Percentiles rank a stretch among this genome's conserved stretches.
phyloP scores from a whole-genome alignment of 1,139 yeast species.

The Yamadazyma aaseri region DNA sequence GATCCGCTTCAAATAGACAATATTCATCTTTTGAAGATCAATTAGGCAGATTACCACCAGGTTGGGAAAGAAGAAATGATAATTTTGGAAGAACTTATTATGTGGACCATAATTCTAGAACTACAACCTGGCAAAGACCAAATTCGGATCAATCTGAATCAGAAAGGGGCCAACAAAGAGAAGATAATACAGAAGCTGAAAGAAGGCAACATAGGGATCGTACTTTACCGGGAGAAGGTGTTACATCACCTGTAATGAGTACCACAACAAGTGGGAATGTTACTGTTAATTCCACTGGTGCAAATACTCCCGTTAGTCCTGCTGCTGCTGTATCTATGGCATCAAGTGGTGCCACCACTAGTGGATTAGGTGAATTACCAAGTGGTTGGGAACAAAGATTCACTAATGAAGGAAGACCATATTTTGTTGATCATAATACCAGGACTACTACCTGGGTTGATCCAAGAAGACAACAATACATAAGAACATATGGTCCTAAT shows the following conservation, averaged over 20 bases:
- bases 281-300: constrained; percentile 46
- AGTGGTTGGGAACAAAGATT: constrained; percentile 99
- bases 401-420: constrained; percentile 97
- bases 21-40: constrained; percentile 96
- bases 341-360: constrained; percentile 88
- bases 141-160: constrained; percentile 66
- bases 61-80: constrained; percentile 98
- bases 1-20: constrained; percentile 44
- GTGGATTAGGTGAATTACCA: constrained; percentile 95
- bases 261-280: constrained; percentile 41
- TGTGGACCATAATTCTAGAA: constrained; percentile 95
- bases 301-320: constrained; percentile 55
- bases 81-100: constrained; percentile 96
- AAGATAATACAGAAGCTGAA: constrained; percentile 75
- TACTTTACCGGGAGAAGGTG: constrained; percentile 78
- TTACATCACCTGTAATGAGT: constrained; percentile 32
- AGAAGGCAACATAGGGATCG: constrained; percentile 89
- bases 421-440: constrained; percentile 97
- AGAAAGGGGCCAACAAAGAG: constrained; percentile 61
- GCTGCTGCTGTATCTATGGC: constrained; percentile 79
- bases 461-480: constrained; percentile 97
- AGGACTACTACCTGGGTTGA: constrained; percentile 99
- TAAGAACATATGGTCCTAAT: constrained; percentile 88
- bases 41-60: constrained; percentile 92
- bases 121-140: constrained; percentile 98